Conservation (phyloP, 75 land plant species). For the Picea glauca region DNA sequence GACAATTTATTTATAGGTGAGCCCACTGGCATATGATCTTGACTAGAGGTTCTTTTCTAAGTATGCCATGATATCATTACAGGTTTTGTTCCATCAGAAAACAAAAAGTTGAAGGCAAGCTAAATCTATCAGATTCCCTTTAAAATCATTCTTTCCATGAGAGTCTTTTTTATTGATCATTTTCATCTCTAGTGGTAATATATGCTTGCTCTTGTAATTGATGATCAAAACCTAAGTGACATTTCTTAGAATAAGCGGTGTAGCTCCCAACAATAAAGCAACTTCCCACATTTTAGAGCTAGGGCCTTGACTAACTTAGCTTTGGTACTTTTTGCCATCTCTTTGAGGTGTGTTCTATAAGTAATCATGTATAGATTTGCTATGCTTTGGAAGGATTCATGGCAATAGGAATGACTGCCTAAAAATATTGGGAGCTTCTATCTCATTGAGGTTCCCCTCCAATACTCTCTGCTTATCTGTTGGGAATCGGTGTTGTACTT, state of each 20-base stretch:
- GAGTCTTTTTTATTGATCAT: neutral
- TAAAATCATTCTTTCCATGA: neutral
- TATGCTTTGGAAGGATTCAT: neutral
- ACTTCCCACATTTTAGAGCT: neutral
- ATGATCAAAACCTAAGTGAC: neutral
- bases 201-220: neutral
- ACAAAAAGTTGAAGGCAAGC: neutral
- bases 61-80: neutral
- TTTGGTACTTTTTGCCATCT: neutral
- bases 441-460: neutral
- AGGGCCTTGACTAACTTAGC: neutral
- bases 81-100: neutral
- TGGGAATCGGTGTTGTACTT: neutral
- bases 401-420: neutral
- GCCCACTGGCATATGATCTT: neutral
- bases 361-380: neutral
- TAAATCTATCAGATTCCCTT: neutral
- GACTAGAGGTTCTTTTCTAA: too few species aligned
- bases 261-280: neutral
- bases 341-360: neutral
- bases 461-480: neutral
- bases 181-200: neutral
- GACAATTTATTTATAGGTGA: slow-evolving; percentile 79
- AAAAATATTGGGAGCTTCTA: neutral
- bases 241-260: neutral